A percentile compares a stretch with the other conserved stretches of the same genome.
phyloP scores from a whole-genome alignment of 1,139 yeast species.

The Taphrina wiesneri region DNA sequence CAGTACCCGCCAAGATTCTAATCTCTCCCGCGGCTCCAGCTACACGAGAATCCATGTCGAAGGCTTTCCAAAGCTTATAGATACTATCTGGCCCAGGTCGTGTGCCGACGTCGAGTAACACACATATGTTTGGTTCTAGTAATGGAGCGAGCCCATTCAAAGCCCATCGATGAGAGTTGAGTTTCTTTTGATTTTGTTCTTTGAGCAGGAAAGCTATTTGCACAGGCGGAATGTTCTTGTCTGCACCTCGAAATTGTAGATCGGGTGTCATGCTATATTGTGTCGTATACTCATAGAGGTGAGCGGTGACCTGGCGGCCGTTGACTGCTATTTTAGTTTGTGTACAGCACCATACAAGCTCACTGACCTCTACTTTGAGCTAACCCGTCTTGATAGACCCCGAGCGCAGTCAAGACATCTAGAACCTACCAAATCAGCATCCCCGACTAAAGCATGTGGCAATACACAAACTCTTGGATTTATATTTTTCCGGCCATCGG shows the following conservation, averaged over 20 bases:
- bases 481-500: slow-evolving; percentile 86
- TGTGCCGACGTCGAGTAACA: slow-evolving; percentile 90
- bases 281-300: slow-evolving; percentile 64
- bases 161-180: slow-evolving; percentile 89
- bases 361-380: slow-evolving; percentile 60
- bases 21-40: slow-evolving; percentile 97
- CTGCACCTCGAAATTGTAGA: slow-evolving; percentile 51
- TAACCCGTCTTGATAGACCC: slow-evolving; percentile 92
- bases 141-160: slow-evolving; percentile 89
- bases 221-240: slow-evolving; percentile 70
- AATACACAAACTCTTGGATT: slow-evolving; percentile 61
- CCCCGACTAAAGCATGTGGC: neutral
- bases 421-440: slow-evolving; percentile 43
- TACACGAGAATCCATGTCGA: slow-evolving; percentile 76
- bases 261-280: slow-evolving; percentile 61
- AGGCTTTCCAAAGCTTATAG: slow-evolving; percentile 86
- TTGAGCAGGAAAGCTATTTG: slow-evolving; percentile 75
- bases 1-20: slow-evolving; percentile 64
- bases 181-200: slow-evolving; percentile 85
- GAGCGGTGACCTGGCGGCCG: slow-evolving; percentile 82
- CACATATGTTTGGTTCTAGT: slow-evolving; percentile 80
- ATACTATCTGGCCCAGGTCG: slow-evolving; percentile 83
- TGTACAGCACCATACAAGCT: neutral
- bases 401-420: slow-evolving; percentile 84
- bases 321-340: slow-evolving; percentile 46